Evolutionary conservation across 2,329 filamentous ascomycete genomes (phyloP), one percentile per base, ranked within the genome.

Genomic region (Colletotrichum filicis): DNA sequence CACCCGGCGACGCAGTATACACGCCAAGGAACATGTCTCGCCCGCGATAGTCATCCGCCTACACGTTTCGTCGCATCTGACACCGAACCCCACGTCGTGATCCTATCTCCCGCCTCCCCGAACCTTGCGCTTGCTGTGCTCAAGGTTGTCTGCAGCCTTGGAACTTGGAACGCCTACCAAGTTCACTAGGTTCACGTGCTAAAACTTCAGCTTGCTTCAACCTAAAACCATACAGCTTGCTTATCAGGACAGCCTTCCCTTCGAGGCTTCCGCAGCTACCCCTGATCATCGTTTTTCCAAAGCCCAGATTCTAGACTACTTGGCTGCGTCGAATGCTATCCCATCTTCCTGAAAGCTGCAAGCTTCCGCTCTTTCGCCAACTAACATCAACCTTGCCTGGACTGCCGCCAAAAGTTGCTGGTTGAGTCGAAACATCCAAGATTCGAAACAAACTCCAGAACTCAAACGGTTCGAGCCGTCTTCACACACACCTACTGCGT

Each of bases 21-120:
- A 30, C 37, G 70, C 70, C 66, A 70, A 73, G 66, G 24, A 73
- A 42, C 42, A 73, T 73, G 70, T 73, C 70, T 73, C 55, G 70
- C 46, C 59, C 26, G 24, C 70, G 66, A 65, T 73, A 73, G 70
- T 73, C 70, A 73, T 64, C 70, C 66, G 66, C 70, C 66, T 64
- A 49, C 60, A 69, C 32, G 11, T 53, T 59, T 60, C 66, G 59
- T 68, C 65, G 58, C 69, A 72, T 69, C 66, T 72, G 70, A 72
- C 66, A 35, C 59, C 66, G 66, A 63, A 52, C 69, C 35, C 58
- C 58, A 58, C 32, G 66, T 32, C 55, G 55, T 73, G 66, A 60
- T 72, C 65, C 55, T 49, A 12, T 53, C 58, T 63, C 42, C 30
- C 9, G 58, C 42, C 68, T 52, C 68, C 35, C 42, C 61, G n/a